These are phyloP conservation scores for Ilex asprella DNA, from an alignment of 257 asterid species.

Conservation along the genomic window DNA sequence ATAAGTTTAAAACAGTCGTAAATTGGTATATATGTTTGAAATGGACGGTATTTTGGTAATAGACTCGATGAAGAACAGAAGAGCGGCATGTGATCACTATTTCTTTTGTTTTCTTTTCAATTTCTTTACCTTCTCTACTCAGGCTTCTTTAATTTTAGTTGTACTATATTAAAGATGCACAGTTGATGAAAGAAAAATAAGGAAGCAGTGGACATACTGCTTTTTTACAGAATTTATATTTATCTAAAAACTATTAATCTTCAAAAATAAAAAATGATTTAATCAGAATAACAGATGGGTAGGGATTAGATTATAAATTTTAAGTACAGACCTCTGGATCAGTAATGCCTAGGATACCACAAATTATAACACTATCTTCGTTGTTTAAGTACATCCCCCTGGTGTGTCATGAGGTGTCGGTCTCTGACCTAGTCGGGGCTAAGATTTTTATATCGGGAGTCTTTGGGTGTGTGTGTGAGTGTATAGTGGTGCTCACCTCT, in stretches of 20 bases:
- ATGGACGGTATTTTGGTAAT: too few relatives aligned
- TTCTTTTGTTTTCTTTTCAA: too few relatives aligned
- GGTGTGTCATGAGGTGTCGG: too few relatives aligned
- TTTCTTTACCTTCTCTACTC: too few relatives aligned
- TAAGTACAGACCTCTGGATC: conserved; percentile 45
- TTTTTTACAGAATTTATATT: background rate
- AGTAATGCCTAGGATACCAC: conserved; percentile 58
- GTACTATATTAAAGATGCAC: too few relatives aligned
- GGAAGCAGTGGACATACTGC: conserved; percentile 25
- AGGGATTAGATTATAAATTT: background rate
- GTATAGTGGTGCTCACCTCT: too few relatives aligned
- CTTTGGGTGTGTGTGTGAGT: too few relatives aligned
- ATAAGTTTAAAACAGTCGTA: too few relatives aligned
- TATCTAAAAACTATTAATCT: background rate
- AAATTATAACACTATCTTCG: conserved; percentile 18
- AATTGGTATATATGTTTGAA: too few relatives aligned
- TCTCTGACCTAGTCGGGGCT: too few relatives aligned
- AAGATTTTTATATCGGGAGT: too few relatives aligned
- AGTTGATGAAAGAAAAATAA: background rate
- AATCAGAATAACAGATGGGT: background rate
- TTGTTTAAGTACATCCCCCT: background rate
- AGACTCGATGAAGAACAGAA: conserved; percentile 13
- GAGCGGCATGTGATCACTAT: conserved; percentile 51
- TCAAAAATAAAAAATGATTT: background rate
- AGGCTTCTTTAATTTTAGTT: too few relatives aligned